Conservation (phyloP, 352 stramenopile species). For the Globisporangium sylvaticum region DNA sequence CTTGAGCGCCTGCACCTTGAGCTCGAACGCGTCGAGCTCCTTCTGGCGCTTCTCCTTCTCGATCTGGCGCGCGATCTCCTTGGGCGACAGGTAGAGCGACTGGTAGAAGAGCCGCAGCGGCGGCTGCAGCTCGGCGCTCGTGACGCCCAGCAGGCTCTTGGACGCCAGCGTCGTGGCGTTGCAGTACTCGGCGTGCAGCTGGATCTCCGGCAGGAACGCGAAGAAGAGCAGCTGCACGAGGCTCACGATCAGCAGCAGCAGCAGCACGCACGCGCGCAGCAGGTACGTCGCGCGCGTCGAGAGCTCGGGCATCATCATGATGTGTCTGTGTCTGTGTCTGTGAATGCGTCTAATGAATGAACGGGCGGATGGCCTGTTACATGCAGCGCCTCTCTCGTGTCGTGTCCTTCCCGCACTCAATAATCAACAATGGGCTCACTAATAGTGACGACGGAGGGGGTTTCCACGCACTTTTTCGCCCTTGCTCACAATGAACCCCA, state of each 20-base stretch:
- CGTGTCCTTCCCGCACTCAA: not conserved
- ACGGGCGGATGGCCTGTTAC: not conserved
- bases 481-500: not conserved
- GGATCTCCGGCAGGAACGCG: conserved; percentile 59
- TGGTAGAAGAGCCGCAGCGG: conserved; percentile 75
- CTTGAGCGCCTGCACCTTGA: conserved; percentile 10
- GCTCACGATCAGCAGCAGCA: conserved; percentile 69
- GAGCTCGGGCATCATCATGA: conserved; percentile 14
- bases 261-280: conserved; percentile 62
- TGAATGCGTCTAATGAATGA: not conserved
- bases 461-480: not conserved
- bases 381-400: not conserved
- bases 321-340: not conserved
- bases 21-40: conserved; percentile 26
- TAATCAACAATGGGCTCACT: not conserved
- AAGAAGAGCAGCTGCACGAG: conserved; percentile 77
- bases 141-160: conserved; percentile 35
- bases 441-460: not conserved
- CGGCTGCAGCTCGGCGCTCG: conserved; percentile 43
- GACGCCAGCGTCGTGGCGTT: conserved; percentile 45
- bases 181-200: conserved; percentile 59
- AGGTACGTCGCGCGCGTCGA: conserved; percentile 46
- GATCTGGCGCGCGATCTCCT: conserved; percentile 43
- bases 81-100: conserved; percentile 68
- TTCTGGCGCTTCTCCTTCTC: conserved; percentile 34